Base-by-base conservation (phyloP, 352 stramenopile species). In the Pythium catenulatum region DNA sequence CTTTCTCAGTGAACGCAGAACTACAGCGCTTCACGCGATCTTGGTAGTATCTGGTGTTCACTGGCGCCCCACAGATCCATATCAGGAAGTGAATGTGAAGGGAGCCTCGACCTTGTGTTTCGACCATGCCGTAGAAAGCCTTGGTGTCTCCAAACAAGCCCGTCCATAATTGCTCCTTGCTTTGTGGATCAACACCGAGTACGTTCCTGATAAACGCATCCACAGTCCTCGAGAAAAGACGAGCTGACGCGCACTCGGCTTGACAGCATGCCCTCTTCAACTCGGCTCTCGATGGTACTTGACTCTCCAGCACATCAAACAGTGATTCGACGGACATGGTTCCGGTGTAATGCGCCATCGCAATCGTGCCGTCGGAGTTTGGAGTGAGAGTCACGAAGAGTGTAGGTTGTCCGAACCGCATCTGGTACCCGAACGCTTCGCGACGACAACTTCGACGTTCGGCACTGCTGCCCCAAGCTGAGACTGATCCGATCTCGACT, bases 371-470 rank as follows among this genome's bases (percentile, higher is more conserved):
- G 61, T 87, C 81, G 13, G 81, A 66, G 27, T 87, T 87, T 23
- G 81, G 81, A 8, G 81, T 79, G 1, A 82, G 21, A 11, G 81
- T 83, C 3, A 87, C 72, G 30, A 82, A 87, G 21, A 87, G 45
- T 14, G 81, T 82, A 6, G 81, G 72, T 13, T 87, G 39, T 1
- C 70, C 72, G 46, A 70, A 82, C 0, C 76, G 41, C 3, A 72
- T 83, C 30, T 90, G 82, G 34, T 90, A 88, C 0, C 59, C 76
- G 50, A 90, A 88, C 5, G 81, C 86, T 7, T 83, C 39, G 27
- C 73, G 70, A 4, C 77, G 70, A 66, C 82, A 90, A 17, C 83
- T 54, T 0, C 70, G 48, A 4, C 85, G 54, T 21, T 90, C 85
- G 1, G 73, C 74, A 45, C 34, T 56, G 46, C 59, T 86, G 15